Base-by-base conservation (phyloP, 1,139 yeast genomes). In the Nakaseomyces kungkrabaensis region DNA sequence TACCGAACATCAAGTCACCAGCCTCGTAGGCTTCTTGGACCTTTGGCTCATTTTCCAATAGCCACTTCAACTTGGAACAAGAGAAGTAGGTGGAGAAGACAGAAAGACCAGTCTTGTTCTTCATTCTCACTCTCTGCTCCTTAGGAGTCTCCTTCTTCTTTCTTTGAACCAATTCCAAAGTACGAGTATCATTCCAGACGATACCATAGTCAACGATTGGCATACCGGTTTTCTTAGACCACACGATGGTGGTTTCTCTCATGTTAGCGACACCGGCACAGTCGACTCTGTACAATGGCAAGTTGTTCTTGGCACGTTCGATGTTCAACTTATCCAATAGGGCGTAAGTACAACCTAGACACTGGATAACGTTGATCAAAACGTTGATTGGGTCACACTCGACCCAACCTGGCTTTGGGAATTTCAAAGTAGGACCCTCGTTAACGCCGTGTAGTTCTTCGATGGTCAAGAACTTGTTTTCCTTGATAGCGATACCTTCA, bases 151-250 rank as follows among this genome's bases (percentile, higher is more conserved):
- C 72, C 57, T 74, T 73, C 59, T 76, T 78, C 67, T 84, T 75
- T 59, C 81, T 78, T 57, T 78, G 79, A 51, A 88, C 92, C 52
- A 87, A 77, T 38, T 76, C 82, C 8, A 85, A 70, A 34, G 96
- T 90, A 65, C 97, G 78, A 41, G 95, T 85, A 69, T 90, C 97
- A 54, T 94, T 86, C 97, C 97, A 90, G 46, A 92, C 95, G 65
- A 90, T 87, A 65, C 97, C 97, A 48, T 69, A 69, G 63, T 85
- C 82, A 65, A 83, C 76, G 51, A 87, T 75, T 1, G 97, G 94
- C 59, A 76, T 74, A 45, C 97, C 97, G 1, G 97, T 88, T 52
- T 74, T 74, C 59, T 81, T 76, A 51, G 88, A 83, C 97, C 97
- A 90, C 48, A 90, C 83, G 52, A 90, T 78, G 33, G 96, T 85